These are phyloP conservation scores for Osmanthus fragrans DNA, from an alignment of 257 asterid species.

Conservation along the genomic window DNA sequence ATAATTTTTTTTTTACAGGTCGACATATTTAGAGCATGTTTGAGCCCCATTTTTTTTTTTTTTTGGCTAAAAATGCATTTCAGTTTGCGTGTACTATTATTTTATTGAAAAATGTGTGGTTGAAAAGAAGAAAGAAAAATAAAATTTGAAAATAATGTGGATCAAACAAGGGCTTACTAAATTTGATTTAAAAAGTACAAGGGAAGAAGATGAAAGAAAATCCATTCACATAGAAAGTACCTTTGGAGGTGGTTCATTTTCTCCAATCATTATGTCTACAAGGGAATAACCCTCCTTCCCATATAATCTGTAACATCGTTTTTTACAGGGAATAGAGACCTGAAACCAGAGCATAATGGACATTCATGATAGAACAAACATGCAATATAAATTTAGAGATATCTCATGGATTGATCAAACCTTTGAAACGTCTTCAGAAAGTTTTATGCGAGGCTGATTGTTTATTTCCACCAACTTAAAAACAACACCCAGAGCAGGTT, in stretches of 20 bases:
- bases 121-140: too few species aligned
- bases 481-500: conserved; percentile 94
- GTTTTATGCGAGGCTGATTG: conserved; percentile 93
- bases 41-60: too few species aligned
- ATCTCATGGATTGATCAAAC: conserved; percentile 37
- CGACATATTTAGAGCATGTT: neutral
- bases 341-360: conserved; percentile 34
- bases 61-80: too few species aligned
- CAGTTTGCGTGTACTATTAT: too few species aligned
- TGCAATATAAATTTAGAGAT: neutral
- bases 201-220: neutral
- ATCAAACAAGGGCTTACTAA: too few species aligned
- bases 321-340: conserved; percentile 99
- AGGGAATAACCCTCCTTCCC: conserved; percentile 97
- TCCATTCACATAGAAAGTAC: conserved; percentile 30
- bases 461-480: conserved; percentile 96
- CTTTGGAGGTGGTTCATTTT: conserved; percentile 91
- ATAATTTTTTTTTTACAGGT: too few species aligned
- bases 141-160: too few species aligned
- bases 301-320: conserved; percentile 81
- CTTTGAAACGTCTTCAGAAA: conserved; percentile 96
- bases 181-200: neutral
- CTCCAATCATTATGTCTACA: conserved; percentile 93
- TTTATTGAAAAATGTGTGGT: too few species aligned
- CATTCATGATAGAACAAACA: conserved; percentile 12